Evolutionary conservation across 169 alveolate species (phyloP).

Genomic region (Cryptosporidium viatorum): DNA sequence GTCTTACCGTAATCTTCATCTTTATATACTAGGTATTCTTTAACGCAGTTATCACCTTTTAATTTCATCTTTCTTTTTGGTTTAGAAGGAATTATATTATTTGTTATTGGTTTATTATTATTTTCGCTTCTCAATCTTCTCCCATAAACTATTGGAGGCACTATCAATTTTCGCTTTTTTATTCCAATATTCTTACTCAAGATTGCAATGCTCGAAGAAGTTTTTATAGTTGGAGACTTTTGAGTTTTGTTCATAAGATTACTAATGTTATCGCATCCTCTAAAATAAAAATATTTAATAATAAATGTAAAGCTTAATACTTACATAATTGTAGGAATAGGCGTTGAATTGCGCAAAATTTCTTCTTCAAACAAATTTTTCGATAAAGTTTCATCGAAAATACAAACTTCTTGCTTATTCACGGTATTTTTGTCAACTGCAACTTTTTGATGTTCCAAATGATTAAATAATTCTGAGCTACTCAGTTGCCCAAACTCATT

Average conservation of each 20-base stretch:
- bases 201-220: slow-evolving; percentile 62
- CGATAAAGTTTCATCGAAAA: slow-evolving; percentile 19
- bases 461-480: background rate
- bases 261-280: background rate
- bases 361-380: background rate
- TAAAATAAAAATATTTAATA: background rate
- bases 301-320: slow-evolving; percentile 2
- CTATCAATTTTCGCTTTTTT: slow-evolving; percentile 61
- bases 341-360: background rate
- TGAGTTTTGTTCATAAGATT: background rate
- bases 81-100: background rate
- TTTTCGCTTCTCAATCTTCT: background rate
- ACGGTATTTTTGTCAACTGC: background rate
- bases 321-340: slow-evolving; percentile 45
- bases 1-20: slow-evolving; percentile 70
- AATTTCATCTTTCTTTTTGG: slow-evolving; percentile 58
- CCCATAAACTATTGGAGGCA: slow-evolving; percentile 41
- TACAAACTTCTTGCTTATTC: slow-evolving; percentile 13
- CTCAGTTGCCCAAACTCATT: background rate
- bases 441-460: background rate
- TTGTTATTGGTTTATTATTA: background rate
- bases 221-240: slow-evolving; percentile 32
- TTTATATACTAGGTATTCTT: slow-evolving; percentile 34
- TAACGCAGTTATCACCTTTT: slow-evolving; percentile 12
- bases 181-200: slow-evolving; percentile 42